Conservation (phyloP, 768 basidiomycete species). For the Austroboletus eburneus region DNA sequence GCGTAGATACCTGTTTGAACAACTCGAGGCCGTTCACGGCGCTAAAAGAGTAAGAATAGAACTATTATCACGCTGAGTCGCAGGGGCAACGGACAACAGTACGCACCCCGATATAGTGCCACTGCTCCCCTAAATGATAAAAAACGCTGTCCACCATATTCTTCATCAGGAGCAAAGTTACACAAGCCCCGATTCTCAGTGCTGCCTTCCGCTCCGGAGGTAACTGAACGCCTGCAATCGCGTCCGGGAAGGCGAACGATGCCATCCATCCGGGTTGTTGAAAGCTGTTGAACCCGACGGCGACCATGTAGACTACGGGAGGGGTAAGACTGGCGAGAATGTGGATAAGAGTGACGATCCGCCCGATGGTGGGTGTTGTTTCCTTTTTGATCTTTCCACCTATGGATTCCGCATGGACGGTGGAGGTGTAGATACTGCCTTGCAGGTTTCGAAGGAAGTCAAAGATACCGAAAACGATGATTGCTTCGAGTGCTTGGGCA, state of each 20-base stretch:
- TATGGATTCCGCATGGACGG: slow-evolving; percentile 1
- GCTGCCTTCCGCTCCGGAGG: slow-evolving; percentile 6
- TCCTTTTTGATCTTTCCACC: slow-evolving; percentile 12
- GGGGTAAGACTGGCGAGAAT: slow-evolving; percentile 7
- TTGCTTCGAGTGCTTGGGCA: slow-evolving; percentile 4
- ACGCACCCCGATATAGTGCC: slow-evolving; percentile 21
- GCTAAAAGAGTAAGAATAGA: slow-evolving; percentile 5
- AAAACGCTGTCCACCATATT: neutral
- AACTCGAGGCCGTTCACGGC: slow-evolving; percentile 24
- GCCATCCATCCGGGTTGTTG: slow-evolving; percentile 27
- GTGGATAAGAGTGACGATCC: slow-evolving; percentile 20
- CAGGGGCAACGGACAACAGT: neutral
- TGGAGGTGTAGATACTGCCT: neutral
- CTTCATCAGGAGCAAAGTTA: slow-evolving; percentile 4
- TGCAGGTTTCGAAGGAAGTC: slow-evolving; percentile 1
- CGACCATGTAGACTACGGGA: slow-evolving; percentile 19
- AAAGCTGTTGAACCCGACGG: slow-evolving; percentile 18
- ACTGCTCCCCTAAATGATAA: slow-evolving; percentile 18
- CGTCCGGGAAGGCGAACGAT: slow-evolving; percentile 10
- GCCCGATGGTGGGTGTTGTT: slow-evolving; percentile 10
- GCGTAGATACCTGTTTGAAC: slow-evolving; percentile 29
- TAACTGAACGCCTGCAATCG: neutral
- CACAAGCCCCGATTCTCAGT: slow-evolving; percentile 16
- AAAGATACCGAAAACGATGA: slow-evolving; percentile 2
- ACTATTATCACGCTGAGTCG: too few species aligned